A percentile compares a stretch with the other conserved stretches of the same genome.
Conservation (phyloP, 202 grass and related monocot species). For the Brachypodium distachyon region DNA sequence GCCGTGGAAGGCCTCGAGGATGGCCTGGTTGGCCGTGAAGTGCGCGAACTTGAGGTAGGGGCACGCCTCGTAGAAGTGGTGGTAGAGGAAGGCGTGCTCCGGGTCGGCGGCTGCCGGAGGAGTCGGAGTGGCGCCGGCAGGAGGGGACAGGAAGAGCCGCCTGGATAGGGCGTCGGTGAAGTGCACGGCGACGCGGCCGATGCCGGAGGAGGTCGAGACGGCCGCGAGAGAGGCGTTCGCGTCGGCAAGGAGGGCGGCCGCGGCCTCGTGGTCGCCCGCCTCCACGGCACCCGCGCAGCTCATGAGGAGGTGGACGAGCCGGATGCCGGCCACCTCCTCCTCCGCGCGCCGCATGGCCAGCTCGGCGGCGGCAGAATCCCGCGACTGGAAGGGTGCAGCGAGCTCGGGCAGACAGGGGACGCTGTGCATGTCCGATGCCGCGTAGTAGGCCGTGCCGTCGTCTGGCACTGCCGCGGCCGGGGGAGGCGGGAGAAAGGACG, state of each 20-base stretch:
- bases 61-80: conserved; percentile 84
- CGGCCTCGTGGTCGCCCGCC: conserved; percentile 36
- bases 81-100: conserved; percentile 56
- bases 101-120: neutral
- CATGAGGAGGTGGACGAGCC: conserved; percentile 70
- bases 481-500: neutral
- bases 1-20: conserved; percentile 77
- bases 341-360: conserved; percentile 49
- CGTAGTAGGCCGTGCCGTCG: conserved; percentile 4
- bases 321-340: conserved; percentile 76
- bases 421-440: neutral
- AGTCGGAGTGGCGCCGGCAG: conserved; percentile 10
- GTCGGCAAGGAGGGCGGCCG: conserved; percentile 33
- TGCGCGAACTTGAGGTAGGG: conserved; percentile 94
- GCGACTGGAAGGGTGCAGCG: neutral
- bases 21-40: conserved; percentile 86
- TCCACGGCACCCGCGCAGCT: conserved; percentile 77
- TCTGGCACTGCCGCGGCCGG: neutral
- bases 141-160: conserved; percentile 37
- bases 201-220: conserved; percentile 46
- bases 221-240: conserved; percentile 43
- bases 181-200: conserved; percentile 77
- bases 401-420: conserved; percentile 24
- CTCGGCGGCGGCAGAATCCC: conserved; percentile 4
- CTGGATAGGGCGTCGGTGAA: conserved; percentile 70